Percentiles rank a stretch among this genome's conserved stretches.
Evolutionary conservation across 768 basidiomycete species (phyloP).

Genomic region (Coprinopsis cinerea): DNA sequence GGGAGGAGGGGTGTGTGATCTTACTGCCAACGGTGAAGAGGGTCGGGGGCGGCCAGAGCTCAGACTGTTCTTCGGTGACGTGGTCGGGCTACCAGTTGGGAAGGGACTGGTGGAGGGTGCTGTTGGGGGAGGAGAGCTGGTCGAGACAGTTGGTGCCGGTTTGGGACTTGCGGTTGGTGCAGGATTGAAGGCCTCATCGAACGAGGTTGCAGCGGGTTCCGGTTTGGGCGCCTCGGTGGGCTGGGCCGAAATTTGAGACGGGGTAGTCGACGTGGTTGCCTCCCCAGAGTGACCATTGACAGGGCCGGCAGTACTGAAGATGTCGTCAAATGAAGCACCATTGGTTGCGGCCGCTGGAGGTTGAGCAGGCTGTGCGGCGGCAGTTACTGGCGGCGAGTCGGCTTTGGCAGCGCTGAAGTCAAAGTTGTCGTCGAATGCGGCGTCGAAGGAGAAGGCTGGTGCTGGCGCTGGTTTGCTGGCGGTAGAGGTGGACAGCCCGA

Average conservation of each 20-base stretch:
- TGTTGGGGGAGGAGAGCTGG: slow-evolving; percentile 7
- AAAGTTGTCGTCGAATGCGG: slow-evolving; percentile 51
- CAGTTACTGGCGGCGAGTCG: slow-evolving; percentile 10
- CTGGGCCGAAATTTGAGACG: not conserved
- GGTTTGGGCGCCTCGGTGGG: not conserved
- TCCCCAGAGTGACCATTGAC: slow-evolving; percentile 3
- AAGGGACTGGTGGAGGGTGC: slow-evolving; percentile 9
- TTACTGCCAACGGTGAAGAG: slow-evolving; percentile 18
- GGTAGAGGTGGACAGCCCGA: slow-evolving; percentile 46
- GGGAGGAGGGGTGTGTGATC: slow-evolving; percentile 36
- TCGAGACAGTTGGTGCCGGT: slow-evolving; percentile 21
- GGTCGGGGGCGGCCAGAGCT: slow-evolving; percentile 29
- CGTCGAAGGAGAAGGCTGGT: slow-evolving; percentile 54
- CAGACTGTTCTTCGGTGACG: slow-evolving; percentile 27
- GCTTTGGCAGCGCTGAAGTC: slow-evolving; percentile 45
- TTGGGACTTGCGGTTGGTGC: slow-evolving; percentile 17
- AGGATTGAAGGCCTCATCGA: not conserved
- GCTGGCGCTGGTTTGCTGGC: slow-evolving; percentile 27
- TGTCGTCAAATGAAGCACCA: slow-evolving; percentile 12
- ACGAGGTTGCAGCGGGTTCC: not conserved
- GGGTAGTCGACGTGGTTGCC: not conserved
- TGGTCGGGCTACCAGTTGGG: slow-evolving; percentile 3
- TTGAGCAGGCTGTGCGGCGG: not conserved
- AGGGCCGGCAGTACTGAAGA: slow-evolving; percentile 13
- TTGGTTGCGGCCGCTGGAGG: slow-evolving; percentile 18